Percentiles rank a stretch among this genome's conserved stretches.
Conservation (phyloP, 2,329 filamentous ascomycete genomes). For the Aspergillus latus region DNA sequence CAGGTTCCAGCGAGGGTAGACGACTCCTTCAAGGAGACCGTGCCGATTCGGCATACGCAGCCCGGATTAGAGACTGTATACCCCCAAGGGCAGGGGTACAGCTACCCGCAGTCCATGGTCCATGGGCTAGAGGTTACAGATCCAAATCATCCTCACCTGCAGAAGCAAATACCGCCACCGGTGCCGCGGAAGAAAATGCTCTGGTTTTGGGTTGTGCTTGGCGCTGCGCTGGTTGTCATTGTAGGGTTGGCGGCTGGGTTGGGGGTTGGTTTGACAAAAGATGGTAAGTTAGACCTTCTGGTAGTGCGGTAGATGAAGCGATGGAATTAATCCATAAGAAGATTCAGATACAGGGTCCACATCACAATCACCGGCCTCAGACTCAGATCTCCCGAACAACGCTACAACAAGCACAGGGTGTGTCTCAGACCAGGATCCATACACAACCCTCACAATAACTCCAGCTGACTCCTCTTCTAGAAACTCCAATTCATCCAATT, state of each 20-base stretch:
- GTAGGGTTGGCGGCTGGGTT: conserved; percentile 2
- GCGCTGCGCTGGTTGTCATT: not conserved
- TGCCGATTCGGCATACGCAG: too few relatives aligned
- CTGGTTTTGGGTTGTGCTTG: not conserved
- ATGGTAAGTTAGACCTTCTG: not conserved
- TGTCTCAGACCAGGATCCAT: too few relatives aligned
- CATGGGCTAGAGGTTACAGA: too few relatives aligned
- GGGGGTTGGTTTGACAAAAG: not conserved
- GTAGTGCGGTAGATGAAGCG: not conserved
- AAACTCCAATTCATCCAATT: conserved; percentile 17
- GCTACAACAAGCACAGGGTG: not conserved
- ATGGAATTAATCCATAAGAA: not conserved
- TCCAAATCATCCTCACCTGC: too few relatives aligned
- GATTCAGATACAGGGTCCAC: not conserved
- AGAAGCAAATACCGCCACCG: not conserved
- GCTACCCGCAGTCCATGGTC: too few relatives aligned
- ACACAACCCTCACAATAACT: conserved; percentile 2
- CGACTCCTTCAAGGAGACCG: too few relatives aligned
- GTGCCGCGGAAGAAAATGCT: not conserved
- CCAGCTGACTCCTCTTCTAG: not conserved
- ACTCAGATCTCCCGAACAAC: not conserved
- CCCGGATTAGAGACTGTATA: too few relatives aligned
- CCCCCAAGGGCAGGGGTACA: too few relatives aligned
- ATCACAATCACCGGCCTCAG: not conserved
- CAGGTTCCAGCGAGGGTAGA: too few relatives aligned